phyloP scores from a whole-genome alignment of 1,139 yeast species.

The Hansenula sp. region DNA sequence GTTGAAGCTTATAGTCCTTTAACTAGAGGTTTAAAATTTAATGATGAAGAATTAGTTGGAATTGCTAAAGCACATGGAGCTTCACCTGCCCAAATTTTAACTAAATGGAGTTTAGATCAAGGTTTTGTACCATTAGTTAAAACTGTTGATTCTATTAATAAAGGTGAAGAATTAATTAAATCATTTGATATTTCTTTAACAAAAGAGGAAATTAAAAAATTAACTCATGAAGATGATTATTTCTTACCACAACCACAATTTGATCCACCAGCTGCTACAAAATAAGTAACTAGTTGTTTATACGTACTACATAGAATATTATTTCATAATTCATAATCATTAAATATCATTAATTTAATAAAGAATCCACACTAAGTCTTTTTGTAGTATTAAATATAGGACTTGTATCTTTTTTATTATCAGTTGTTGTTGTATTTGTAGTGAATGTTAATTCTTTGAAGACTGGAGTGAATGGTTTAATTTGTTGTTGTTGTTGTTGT shows the following conservation, averaged over 20 bases:
- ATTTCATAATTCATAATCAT: not conserved
- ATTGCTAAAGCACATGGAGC: not conserved
- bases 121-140: constrained; percentile 38
- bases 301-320: too few relatives aligned
- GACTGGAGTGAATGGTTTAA: not conserved
- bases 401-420: not conserved
- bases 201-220: too few relatives aligned
- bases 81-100: not conserved
- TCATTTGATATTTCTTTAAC: not conserved
- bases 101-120: constrained; percentile 5
- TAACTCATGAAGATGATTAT: not conserved
- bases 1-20: not conserved
- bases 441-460: not conserved
- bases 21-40: not conserved
- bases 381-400: not conserved
- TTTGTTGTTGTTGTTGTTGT: not conserved
- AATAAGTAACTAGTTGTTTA: too few relatives aligned
- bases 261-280: not conserved
- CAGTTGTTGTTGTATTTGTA: not conserved
- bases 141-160: constrained; percentile 29
- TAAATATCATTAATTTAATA: constrained; percentile 6
- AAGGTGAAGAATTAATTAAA: constrained; percentile 13
- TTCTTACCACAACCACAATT: not conserved
- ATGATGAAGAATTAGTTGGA: not conserved
- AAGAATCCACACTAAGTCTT: constrained; percentile 2